Percentiles rank a stretch among this genome's conserved stretches.
phyloP scores from a whole-genome alignment of 345 rosid species.

The Sisymbrium altissimum region DNA sequence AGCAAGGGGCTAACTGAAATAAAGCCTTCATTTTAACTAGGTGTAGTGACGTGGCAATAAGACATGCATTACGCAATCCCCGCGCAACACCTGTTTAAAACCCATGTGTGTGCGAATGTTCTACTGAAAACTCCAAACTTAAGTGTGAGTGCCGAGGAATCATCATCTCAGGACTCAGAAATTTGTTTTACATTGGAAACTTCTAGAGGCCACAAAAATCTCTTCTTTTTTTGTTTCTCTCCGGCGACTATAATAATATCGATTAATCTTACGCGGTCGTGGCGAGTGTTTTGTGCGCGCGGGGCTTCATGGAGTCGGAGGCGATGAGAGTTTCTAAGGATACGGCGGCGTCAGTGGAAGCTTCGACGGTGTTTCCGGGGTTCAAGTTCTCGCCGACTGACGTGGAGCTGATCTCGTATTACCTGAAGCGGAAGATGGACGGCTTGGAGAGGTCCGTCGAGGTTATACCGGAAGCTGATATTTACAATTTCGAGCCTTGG shows the following conservation, averaged over 20 bases:
- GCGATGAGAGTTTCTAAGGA: constrained; percentile 29
- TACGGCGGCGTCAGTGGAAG: constrained; percentile 52
- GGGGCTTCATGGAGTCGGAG: constrained; percentile 11
- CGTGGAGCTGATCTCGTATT: constrained; percentile 66
- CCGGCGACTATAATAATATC: background rate
- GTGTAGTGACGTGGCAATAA: constrained; percentile 15
- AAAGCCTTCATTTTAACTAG: background rate
- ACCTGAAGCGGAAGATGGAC: constrained; percentile 73
- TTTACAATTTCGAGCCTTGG: constrained; percentile 80
- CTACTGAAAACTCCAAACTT: background rate
- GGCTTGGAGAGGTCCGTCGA: constrained; percentile 65
- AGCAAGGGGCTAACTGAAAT: constrained; percentile 1
- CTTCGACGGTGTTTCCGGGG: constrained; percentile 70
- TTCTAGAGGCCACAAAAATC: background rate
- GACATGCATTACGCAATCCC: background rate
- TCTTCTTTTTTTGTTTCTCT: background rate
- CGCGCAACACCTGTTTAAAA: constrained; percentile 6
- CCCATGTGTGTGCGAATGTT: background rate
- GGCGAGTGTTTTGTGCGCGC: background rate
- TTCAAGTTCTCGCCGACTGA: constrained; percentile 85
- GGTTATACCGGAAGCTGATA: constrained; percentile 62
- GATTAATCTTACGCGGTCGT: background rate
- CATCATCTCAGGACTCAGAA: no score
- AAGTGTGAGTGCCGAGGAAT: background rate
- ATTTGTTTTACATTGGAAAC: background rate